A percentile compares a stretch with the other conserved stretches of the same genome.
phyloP scores from a whole-genome alignment of 257 asterid species.

The Salvia miltiorrhiza region DNA sequence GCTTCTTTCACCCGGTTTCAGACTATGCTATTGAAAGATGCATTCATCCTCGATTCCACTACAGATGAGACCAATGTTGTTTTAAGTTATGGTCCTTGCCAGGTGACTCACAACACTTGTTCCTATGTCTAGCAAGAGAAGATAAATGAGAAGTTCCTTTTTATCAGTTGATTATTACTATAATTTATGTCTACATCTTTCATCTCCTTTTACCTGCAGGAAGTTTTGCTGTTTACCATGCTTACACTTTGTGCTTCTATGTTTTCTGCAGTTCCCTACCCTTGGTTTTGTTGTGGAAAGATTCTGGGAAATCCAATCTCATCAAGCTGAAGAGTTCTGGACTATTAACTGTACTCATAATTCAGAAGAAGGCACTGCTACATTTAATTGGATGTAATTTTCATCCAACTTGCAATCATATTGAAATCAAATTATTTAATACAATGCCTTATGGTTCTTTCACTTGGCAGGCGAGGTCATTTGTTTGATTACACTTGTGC shows the following conservation, averaged over 20 bases:
- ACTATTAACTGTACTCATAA: constrained; percentile 85
- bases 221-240: constrained; percentile 1
- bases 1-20: constrained; percentile 99
- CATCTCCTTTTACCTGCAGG: constrained; percentile 10
- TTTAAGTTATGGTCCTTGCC: constrained; percentile 98
- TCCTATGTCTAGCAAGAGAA: constrained; percentile 14
- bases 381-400: constrained; percentile 83
- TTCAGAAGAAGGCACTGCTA: constrained; percentile 79
- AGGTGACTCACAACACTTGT: constrained; percentile 43
- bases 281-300: constrained; percentile 96
- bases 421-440: constrained; percentile 3
- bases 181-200: constrained; percentile 9
- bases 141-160: constrained; percentile 6
- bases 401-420: constrained; percentile 23
- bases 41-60: constrained; percentile 69
- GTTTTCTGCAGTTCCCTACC: constrained; percentile 80
- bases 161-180: constrained; percentile 3
- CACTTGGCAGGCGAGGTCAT: constrained; percentile 86
- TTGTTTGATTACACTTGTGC: constrained; percentile 96
- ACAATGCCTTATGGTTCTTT: constrained; percentile 20
- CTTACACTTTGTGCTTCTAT: constrained; percentile 17
- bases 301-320: constrained; percentile 95
- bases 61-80: constrained; percentile 65
- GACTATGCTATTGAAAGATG: constrained; percentile 87
- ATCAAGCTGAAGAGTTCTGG: constrained; percentile 98